Conservation (phyloP, 371 early-diverging fungal species). For the Blyttiomyces sp. region DNA sequence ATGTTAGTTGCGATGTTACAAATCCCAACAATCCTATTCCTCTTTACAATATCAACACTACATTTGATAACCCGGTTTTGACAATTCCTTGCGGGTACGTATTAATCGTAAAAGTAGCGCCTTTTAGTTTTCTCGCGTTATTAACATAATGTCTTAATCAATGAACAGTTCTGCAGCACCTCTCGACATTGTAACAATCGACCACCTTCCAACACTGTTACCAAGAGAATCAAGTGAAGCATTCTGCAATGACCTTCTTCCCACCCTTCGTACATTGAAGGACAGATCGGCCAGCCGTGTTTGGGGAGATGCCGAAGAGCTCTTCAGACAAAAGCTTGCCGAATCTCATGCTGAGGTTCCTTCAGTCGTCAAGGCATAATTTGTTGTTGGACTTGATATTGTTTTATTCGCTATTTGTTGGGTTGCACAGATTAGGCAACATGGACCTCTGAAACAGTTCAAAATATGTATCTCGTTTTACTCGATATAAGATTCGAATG, state of each 20-base stretch:
- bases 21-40: slow-evolving; percentile 97
- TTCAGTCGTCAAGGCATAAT: not conserved
- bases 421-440: too few relatives aligned
- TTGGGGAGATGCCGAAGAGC: slow-evolving; percentile 81
- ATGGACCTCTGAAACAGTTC: too few relatives aligned
- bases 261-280: slow-evolving; percentile 57
- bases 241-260: slow-evolving; percentile 82
- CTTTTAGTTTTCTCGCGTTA: too few relatives aligned
- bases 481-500: too few relatives aligned
- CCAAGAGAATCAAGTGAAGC: slow-evolving; percentile 89
- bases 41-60: slow-evolving; percentile 84
- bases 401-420: too few relatives aligned
- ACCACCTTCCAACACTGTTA: slow-evolving; percentile 92
- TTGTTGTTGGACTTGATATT: too few relatives aligned
- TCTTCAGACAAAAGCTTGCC: slow-evolving; percentile 74
- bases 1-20: slow-evolving; percentile 95
- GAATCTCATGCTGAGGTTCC: slow-evolving; percentile 8
- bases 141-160: slow-evolving; percentile 3
- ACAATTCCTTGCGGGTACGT: slow-evolving; percentile 53
- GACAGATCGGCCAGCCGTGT: slow-evolving; percentile 64
- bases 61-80: slow-evolving; percentile 88
- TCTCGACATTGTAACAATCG: slow-evolving; percentile 90
- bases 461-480: too few relatives aligned
- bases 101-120: too few relatives aligned
- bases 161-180: slow-evolving; percentile 52